Evolutionary conservation across 305 asterid genomes (phyloP).

Genomic region (Fraxinus angustifolia): DNA sequence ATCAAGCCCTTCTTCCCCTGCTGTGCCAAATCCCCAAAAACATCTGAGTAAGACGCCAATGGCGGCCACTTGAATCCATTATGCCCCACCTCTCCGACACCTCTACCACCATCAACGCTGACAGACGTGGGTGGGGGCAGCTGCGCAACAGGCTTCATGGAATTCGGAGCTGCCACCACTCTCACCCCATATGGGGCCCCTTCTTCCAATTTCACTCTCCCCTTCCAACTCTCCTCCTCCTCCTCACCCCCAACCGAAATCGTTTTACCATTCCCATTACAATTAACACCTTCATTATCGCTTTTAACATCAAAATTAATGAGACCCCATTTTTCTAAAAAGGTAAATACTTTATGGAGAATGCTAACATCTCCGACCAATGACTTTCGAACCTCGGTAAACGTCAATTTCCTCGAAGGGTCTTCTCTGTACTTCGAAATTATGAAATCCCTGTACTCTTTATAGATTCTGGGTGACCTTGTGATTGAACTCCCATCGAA

Average conservation of each 20-base stretch:
- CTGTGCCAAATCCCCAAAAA: slow-evolving; percentile 57
- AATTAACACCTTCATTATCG: slow-evolving; percentile 13
- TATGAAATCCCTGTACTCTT: slow-evolving; percentile 81
- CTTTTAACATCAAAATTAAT: slow-evolving; percentile 55
- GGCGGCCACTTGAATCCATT: slow-evolving; percentile 62
- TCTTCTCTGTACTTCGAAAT: slow-evolving; percentile 73
- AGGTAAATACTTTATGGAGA: slow-evolving; percentile 73
- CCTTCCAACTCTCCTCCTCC: slow-evolving; percentile 44
- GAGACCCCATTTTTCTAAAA: slow-evolving; percentile 89
- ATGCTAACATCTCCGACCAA: slow-evolving; percentile 76
- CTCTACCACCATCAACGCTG: slow-evolving; percentile 40
- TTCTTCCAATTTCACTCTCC: slow-evolving; percentile 76
- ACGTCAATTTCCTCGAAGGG: slow-evolving; percentile 55
- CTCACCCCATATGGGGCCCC: slow-evolving; percentile 93
- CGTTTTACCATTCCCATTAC: slow-evolving; percentile 17
- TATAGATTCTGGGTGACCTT: slow-evolving; percentile 71
- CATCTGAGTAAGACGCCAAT: slow-evolving; percentile 74
- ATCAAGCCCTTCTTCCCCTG: slow-evolving; percentile 43
- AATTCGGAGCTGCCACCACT: slow-evolving; percentile 83
- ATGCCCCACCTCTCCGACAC: slow-evolving; percentile 46
- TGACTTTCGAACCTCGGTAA: slow-evolving; percentile 78
- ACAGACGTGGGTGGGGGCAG: slow-evolving; percentile 43
- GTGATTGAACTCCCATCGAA: slow-evolving; percentile 73
- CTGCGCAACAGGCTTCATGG: slow-evolving; percentile 50
- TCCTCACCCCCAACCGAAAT: slow-evolving; percentile 25